Percentiles rank a stretch among this genome's conserved stretches.
Conservation (phyloP, 2,329 filamentous ascomycete genomes). For the Cyphellophora attinorum region DNA sequence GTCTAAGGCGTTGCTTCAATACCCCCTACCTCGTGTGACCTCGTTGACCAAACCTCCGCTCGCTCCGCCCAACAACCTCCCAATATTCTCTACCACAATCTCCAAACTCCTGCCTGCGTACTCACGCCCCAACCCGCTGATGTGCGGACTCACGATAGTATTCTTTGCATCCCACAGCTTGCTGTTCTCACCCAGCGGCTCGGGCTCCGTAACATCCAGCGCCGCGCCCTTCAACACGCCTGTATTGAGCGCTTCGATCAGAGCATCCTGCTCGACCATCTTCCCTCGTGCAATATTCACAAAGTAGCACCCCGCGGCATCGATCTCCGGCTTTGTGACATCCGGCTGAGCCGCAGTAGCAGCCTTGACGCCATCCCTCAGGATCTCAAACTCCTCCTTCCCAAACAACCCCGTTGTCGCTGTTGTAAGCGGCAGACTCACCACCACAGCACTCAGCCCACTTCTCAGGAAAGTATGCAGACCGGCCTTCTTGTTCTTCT, state of each 20-base stretch:
- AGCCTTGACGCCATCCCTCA: no score
- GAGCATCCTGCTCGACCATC: slow-evolving; percentile 51
- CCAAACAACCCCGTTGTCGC: slow-evolving; percentile 47
- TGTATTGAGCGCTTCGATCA: slow-evolving; percentile 51
- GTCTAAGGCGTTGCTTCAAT: no score
- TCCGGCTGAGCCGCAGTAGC: background rate
- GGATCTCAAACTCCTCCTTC: slow-evolving; percentile 42
- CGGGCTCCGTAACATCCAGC: slow-evolving; percentile 70
- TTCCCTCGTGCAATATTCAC: slow-evolving; percentile 62
- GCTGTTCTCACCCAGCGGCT: slow-evolving; percentile 60
- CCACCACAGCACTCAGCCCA: slow-evolving; percentile 47
- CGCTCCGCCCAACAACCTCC: slow-evolving; percentile 41
- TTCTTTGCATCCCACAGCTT: slow-evolving; percentile 62
- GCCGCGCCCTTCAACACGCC: slow-evolving; percentile 56
- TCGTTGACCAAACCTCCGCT: slow-evolving; percentile 48
- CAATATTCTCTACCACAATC: slow-evolving; percentile 50
- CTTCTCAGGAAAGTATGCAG: slow-evolving; percentile 46
- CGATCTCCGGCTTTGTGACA: slow-evolving; percentile 15
- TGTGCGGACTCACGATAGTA: slow-evolving; percentile 59
- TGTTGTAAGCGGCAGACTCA: slow-evolving; percentile 48
- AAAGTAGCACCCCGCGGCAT: slow-evolving; percentile 31
- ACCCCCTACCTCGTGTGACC: slow-evolving; percentile 51
- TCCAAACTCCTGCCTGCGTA: slow-evolving; percentile 50
- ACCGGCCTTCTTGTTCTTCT: slow-evolving; percentile 38
- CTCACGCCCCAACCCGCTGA: slow-evolving; percentile 44